Evolutionary conservation across 306 rosid genomes (phyloP), one percentile per base, ranked within the genome.

Genomic region (Fragaria iinumae): DNA sequence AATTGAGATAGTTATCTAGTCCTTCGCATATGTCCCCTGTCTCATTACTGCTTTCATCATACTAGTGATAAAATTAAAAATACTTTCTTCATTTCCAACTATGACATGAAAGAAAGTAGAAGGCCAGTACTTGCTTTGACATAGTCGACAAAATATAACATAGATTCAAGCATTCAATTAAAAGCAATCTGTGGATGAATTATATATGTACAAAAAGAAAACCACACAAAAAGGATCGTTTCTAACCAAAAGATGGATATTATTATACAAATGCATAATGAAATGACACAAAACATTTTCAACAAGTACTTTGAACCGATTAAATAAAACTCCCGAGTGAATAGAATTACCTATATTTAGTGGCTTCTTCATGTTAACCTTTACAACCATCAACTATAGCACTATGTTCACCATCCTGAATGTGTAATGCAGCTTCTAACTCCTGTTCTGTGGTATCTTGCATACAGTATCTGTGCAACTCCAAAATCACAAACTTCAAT

Each of bases 271-370:
- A 76, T 78, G 82, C 67, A 59, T 76, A 55, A 39, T 75, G 27
- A 59, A 74, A 85, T 50, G 69, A 71, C 72, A 81, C 67, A 36
- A 71, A 78, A 72, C 74, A 78, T 77, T 69, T 63, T 55, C 71
- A 75, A 73, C 62, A 76, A 83, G 60, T 52, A 85, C 68, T 72
- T 79, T 74, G 80, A 80, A 83, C 73, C 67, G 36, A 69, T 68
- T 43, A 63, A 69, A 74, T 67, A 36, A 52, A 52, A 27, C 60
- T 73, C 69, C 69, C 73, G 63, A 52, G 74, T 74, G 67, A 21
- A 69, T 60, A 78, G 21, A 69, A 62, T 62, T 73, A 53, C 74
- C 71, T 78, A 16, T 74, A 44, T 44, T 74, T 67, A 36, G 73
- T 53, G 49, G 63, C 81, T 80, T 75, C 73, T 44, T 73, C 85